Percentiles rank a stretch among this genome's conserved stretches.
phyloP scores from a whole-genome alignment of 1,284 basidiomycete genomes.

The Leccinum pallidistipes region DNA sequence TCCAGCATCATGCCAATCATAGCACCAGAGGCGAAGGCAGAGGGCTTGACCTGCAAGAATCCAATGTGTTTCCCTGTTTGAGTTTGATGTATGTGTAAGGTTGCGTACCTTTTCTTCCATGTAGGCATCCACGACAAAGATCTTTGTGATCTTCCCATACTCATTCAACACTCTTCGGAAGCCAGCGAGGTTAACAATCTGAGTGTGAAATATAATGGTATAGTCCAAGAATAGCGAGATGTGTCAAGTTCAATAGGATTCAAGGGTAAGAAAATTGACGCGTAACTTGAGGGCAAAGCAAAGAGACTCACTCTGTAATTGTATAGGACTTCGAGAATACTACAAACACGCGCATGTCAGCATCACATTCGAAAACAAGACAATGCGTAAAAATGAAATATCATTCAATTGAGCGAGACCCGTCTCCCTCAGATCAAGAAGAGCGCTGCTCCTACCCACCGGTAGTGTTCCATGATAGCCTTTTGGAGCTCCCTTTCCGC shows the following conservation, averaged over 20 bases:
- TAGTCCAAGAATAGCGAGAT: neutral
- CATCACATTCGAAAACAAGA: neutral
- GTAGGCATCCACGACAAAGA: constrained; percentile 68
- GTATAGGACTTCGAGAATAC: constrained; percentile 76
- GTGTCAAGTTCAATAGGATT: neutral
- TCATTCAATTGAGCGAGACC: neutral
- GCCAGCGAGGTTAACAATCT: constrained; percentile 88
- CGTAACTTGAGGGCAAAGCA: neutral
- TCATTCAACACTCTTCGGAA: constrained; percentile 93
- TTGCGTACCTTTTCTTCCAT: constrained; percentile 64
- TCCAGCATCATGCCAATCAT: constrained; percentile 67
- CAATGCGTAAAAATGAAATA: neutral
- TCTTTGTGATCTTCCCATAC: constrained; percentile 84
- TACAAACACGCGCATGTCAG: constrained; percentile 30
- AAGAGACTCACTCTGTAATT: constrained; percentile 74
- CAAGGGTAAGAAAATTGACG: neutral
- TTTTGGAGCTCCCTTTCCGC: constrained; percentile 83
- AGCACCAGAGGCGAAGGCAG: constrained; percentile 61
- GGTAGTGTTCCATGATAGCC: constrained; percentile 86
- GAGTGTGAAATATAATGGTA: neutral
- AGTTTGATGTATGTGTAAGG: neutral
- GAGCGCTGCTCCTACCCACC: constrained; percentile 41
- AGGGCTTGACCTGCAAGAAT: constrained; percentile 56
- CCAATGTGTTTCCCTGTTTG: neutral
- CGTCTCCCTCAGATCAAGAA: neutral